Evolutionary conservation across 2,329 filamentous ascomycete genomes (phyloP), one percentile per base, ranked within the genome.

Genomic region (Blumeriella jaapii): DNA sequence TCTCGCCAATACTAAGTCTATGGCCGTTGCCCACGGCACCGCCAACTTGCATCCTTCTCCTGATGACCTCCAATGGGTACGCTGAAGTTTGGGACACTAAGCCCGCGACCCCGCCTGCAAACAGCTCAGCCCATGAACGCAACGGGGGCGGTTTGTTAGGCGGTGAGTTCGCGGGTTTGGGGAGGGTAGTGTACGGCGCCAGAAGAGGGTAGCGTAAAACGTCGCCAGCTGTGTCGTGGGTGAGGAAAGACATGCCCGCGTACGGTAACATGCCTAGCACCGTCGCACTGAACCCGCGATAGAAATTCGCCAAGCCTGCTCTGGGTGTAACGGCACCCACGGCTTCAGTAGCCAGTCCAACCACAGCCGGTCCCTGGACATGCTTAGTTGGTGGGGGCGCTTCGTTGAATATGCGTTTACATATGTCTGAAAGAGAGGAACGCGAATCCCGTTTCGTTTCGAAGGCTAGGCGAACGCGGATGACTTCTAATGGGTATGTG

Each of bases 201-300:
- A 95, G 51, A 1, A 58, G 45, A 0, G 78, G 77, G 37, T 71
- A 68, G 12, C 87, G 83, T 49, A 98, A 69, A 29, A 91, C 53
- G 58, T 98, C 91, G 41, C 84, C 83, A 25, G 81, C 74, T 4
- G 83, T 85, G 58, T 98, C 91, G 61, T 98, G 91, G 0, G 85
- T 93, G 25, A 98, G 70, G 61, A 98, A 98, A 1, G 86, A 94
- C 53, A 93, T 79, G 50, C 91, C 91, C 1, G 91, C 91, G 54
- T 98, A 98, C 0, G 91, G 91, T 1, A 98, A 65, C 89, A 98
- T 98, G 49, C 91, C 91, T 41, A 93, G 67, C 4, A 98, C 60
- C 0, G 91, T 96, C 0, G 89, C 83, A 0, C 77, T 74, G 58
- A 98, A 98, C 31, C 91, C 91, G 31, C 91, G 77, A 61, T 95